These are phyloP conservation scores for Zygotorulaspora sp. DNA, from an alignment of 805 yeast species.

Conservation along the genomic window DNA sequence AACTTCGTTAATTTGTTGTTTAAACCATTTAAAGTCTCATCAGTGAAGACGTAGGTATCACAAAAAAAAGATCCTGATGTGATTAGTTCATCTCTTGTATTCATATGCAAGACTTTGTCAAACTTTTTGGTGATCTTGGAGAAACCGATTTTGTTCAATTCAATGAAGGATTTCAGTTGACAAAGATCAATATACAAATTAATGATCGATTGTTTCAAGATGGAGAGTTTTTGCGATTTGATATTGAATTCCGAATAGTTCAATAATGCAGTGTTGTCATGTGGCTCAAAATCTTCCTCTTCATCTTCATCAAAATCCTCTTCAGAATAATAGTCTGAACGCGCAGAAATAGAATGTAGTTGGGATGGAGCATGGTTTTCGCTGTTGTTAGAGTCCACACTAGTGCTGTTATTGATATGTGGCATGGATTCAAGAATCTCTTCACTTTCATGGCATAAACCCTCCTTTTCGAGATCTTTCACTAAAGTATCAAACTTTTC, in stretches of 20 bases:
- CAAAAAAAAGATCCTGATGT: constrained; percentile 41
- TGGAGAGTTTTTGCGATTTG: constrained; percentile 50
- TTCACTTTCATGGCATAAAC: constrained; percentile 10
- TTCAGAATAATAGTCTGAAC: constrained; percentile 14
- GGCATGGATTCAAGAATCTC: constrained; percentile 2
- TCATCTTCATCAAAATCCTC: constrained; percentile 38
- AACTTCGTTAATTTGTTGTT: constrained; percentile 51
- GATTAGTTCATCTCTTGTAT: constrained; percentile 48
- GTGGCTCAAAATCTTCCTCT: constrained; percentile 37
- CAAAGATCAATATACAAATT: constrained; percentile 66
- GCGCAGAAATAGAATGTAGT: constrained; percentile 5
- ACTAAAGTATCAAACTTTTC: constrained; percentile 44
- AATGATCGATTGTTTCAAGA: constrained; percentile 61
- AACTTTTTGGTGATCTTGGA: constrained; percentile 84
- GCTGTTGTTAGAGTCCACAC: constrained; percentile 9
- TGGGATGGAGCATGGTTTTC: constrained; percentile 7
- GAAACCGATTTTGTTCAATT: constrained; percentile 81
- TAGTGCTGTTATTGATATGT: not conserved
- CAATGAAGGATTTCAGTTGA: constrained; percentile 78
- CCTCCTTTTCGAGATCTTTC: constrained; percentile 43
- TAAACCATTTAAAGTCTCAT: constrained; percentile 43
- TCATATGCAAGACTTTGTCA: constrained; percentile 67
- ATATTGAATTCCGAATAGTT: constrained; percentile 47
- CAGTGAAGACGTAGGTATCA: constrained; percentile 53
- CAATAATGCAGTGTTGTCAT: constrained; percentile 47